Evolutionary conservation across 768 basidiomycete species (phyloP), one percentile per base, ranked within the genome.

Genomic region (Cystobasidium onofrii): DNA sequence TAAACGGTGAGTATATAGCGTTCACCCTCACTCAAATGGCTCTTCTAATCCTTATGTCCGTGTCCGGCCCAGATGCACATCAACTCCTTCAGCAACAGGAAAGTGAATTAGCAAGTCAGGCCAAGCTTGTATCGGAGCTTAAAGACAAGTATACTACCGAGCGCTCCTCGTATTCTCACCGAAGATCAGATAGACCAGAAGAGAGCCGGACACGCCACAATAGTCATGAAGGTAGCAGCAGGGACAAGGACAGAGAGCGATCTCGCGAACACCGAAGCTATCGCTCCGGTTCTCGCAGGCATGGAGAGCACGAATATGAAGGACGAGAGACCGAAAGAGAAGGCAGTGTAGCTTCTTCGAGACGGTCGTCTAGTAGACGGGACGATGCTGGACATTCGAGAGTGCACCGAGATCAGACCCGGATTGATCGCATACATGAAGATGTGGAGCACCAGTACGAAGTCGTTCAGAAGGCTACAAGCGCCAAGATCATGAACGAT

Each of bases 41-140:
- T n/a, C n/a, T n/a, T n/a, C n/a, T n/a, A n/a, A n/a, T n/a, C n/a
- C n/a, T n/a, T n/a, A n/a, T n/a, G n/a, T n/a, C n/a, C n/a, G n/a
- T n/a, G n/a, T n/a, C n/a, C n/a, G n/a, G n/a, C n/a, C n/a, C 44
- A 64, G 63, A 64, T 41, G 63, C 63, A 64, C 63, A 64, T 23
- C 36, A 29, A 20, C 23, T 64, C 15, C 27, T 64, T 31, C 27
- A 41, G 29, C 63, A 43, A 13, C 63, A 64, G 41, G 63, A 64
- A 23, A 6, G 15, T 46, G 63, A 64, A 27, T 34, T 64, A 36
- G 63, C 25, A 25, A 23, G 31, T 13, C 63, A 41, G 25, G 29
- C 33, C 27, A 60, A 12, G 57, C 12, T 60, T 13, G 31, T 60
- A 27, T 25, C 57, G 33, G 57, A 60, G 12, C 23, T 60, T 9